Evolutionary conservation across 257 asterid species (phyloP).

Genomic region (Petunia secreta): DNA sequence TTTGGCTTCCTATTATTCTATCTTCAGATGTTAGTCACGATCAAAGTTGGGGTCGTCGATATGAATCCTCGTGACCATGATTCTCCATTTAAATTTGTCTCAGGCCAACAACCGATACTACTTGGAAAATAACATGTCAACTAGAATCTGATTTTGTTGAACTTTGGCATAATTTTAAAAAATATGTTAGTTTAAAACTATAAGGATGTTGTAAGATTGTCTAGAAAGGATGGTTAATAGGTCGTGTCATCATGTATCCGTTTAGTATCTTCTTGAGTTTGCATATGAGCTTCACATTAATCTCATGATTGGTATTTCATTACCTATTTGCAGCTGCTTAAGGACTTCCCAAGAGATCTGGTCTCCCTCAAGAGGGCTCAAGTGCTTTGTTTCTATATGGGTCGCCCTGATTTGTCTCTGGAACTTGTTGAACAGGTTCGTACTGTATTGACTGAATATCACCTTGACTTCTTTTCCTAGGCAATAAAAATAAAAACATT

Average conservation of each 20-base stretch:
- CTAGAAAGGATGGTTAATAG: neutral
- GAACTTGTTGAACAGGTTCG: constrained; percentile 77
- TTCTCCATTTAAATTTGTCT: too few species aligned
- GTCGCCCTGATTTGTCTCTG: constrained; percentile 72
- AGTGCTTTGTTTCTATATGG: constrained; percentile 90
- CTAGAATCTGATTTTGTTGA: neutral
- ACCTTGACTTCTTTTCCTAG: neutral
- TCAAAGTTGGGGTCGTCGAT: too few species aligned
- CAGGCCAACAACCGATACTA: too few species aligned
- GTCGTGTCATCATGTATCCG: neutral
- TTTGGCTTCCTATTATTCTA: neutral
- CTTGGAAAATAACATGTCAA: neutral
- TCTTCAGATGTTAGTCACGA: neutral
- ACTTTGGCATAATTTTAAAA: neutral
- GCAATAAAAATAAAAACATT: neutral
- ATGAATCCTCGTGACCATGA: too few species aligned
- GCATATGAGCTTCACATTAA: neutral
- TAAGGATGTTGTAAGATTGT: neutral
- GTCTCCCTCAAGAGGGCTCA: constrained; percentile 81
- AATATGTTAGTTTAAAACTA: neutral
- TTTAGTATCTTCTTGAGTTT: neutral
- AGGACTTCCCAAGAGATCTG: constrained; percentile 85
- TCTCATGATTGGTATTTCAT: constrained; percentile 30
- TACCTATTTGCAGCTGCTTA: constrained; percentile 54
- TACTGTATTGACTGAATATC: neutral